phyloP scores from a whole-genome alignment of 441 rosid species.

The Euphorbia schlechtendalii region DNA sequence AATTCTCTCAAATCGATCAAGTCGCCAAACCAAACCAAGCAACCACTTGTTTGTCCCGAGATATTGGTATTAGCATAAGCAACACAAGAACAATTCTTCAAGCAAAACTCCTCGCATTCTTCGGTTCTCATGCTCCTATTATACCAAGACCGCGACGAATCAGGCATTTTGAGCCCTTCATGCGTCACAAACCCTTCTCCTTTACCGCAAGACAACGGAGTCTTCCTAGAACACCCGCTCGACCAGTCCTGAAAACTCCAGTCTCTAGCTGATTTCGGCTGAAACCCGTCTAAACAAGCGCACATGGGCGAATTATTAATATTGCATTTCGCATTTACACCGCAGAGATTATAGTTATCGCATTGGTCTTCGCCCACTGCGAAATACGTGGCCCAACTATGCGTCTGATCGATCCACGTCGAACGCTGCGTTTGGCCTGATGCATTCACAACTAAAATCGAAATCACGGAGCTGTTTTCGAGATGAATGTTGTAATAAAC shows the following conservation, averaged over 20 bases:
- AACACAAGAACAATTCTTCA: slow-evolving; percentile 51
- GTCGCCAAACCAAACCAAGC: slow-evolving; percentile 59
- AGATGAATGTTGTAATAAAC: slow-evolving; percentile 34
- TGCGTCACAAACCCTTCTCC: slow-evolving; percentile 34
- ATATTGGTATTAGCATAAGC: slow-evolving; percentile 53
- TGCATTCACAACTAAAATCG: slow-evolving; percentile 36
- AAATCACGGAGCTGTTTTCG: slow-evolving; percentile 20
- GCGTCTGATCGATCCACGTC: slow-evolving; percentile 39
- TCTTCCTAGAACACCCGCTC: slow-evolving; percentile 52
- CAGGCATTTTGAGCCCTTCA: slow-evolving; percentile 51
- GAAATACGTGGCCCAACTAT: slow-evolving; percentile 48
- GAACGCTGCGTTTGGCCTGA: slow-evolving; percentile 36
- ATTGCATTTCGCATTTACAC: slow-evolving; percentile 53
- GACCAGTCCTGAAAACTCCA: slow-evolving; percentile 60
- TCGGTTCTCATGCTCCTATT: slow-evolving; percentile 30
- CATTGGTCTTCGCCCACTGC: slow-evolving; percentile 35
- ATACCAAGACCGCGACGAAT: slow-evolving; percentile 21
- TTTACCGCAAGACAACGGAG: slow-evolving; percentile 22
- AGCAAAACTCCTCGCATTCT: slow-evolving; percentile 50
- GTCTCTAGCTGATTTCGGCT: slow-evolving; percentile 29
- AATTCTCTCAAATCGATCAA: slow-evolving; percentile 46
- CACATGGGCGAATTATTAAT: slow-evolving; percentile 27
- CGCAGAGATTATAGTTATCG: slow-evolving; percentile 45
- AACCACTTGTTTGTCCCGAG: slow-evolving; percentile 36
- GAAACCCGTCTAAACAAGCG: slow-evolving; percentile 55